Evolutionary conservation across 495 filamentous ascomycete genomes (phyloP).

Genomic region (Astrothelium macrocarpum): DNA sequence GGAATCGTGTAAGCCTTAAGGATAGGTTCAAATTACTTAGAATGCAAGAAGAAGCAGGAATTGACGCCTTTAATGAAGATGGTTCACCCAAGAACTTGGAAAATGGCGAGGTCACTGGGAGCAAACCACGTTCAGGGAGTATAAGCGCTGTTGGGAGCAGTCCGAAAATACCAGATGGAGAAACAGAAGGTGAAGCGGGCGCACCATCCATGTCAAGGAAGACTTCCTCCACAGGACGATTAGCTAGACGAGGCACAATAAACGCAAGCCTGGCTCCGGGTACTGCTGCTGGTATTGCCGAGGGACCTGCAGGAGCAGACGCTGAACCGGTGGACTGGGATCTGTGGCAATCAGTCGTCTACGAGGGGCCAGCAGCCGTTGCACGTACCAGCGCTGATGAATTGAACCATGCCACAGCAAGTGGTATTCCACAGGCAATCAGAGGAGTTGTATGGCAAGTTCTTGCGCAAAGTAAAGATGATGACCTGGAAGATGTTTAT

Average conservation of each 20-base stretch:
- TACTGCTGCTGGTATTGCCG: conserved; percentile 65
- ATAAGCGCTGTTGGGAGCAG: not conserved
- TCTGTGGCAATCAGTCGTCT: conserved; percentile 91
- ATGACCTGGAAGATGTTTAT: conserved; percentile 83
- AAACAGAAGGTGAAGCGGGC: not conserved
- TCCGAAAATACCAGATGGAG: not conserved
- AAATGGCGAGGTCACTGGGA: not conserved
- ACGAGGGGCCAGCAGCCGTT: conserved; percentile 80
- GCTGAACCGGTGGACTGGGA: conserved; percentile 83
- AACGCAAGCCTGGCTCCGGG: conserved; percentile 64
- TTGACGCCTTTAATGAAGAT: conserved; percentile 2
- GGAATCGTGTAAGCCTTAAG: conserved; percentile 46
- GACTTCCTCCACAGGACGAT: not conserved
- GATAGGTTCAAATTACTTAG: conserved; percentile 64
- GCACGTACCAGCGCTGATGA: conserved; percentile 77
- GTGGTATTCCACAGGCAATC: conserved; percentile 88
- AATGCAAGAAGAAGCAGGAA: conserved; percentile 4
- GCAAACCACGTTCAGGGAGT: not conserved
- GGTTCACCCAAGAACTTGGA: not conserved
- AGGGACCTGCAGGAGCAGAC: conserved; percentile 60
- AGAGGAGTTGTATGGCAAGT: conserved; percentile 98
- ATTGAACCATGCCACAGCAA: conserved; percentile 79
- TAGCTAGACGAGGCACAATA: conserved; percentile 17
- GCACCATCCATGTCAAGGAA: conserved; percentile 1
- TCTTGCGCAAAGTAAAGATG: conserved; percentile 82